phyloP scores from a whole-genome alignment of 805 yeast species.

The Debaryomyces castellii region DNA sequence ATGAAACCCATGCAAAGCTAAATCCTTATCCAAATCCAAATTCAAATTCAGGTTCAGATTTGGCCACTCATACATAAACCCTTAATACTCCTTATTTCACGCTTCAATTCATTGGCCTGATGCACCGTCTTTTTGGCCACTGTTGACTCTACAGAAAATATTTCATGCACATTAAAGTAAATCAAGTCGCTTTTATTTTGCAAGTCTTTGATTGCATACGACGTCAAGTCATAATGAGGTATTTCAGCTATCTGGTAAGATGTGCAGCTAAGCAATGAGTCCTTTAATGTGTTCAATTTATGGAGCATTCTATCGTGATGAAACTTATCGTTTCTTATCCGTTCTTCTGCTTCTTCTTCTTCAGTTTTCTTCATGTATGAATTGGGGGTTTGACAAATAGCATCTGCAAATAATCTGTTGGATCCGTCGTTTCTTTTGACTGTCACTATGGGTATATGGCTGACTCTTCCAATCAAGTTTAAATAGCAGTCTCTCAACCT shows the following conservation, averaged over 20 bases:
- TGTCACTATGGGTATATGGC: constrained; percentile 41
- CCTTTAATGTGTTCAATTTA: constrained; percentile 23
- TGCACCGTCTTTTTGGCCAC: constrained; percentile 15
- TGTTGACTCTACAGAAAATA: constrained; percentile 18
- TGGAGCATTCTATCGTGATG: constrained; percentile 20
- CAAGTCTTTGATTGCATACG: constrained; percentile 31
- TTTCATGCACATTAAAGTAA: constrained; percentile 30
- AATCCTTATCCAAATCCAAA: neutral
- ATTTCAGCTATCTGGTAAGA: constrained; percentile 28
- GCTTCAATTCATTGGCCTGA: constrained; percentile 33
- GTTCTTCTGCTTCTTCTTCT: constrained; percentile 17
- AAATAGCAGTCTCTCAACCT: constrained; percentile 36
- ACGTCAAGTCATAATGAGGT: constrained; percentile 30
- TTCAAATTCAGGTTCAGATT: constrained; percentile 11
- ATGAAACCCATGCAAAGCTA: neutral
- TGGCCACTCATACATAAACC: constrained; percentile 47
- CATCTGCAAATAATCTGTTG: constrained; percentile 35
- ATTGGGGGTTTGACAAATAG: constrained; percentile 36
- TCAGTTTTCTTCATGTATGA: constrained; percentile 14
- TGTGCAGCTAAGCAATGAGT: constrained; percentile 21
- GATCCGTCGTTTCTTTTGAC: constrained; percentile 23
- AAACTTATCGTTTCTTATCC: constrained; percentile 21
- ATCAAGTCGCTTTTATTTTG: constrained; percentile 35
- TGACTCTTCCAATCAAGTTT: constrained; percentile 30
- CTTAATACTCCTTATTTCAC: constrained; percentile 40